These are phyloP conservation scores for Suillus luteus DNA, from an alignment of 768 basidiomycete species.

Conservation along the genomic window DNA sequence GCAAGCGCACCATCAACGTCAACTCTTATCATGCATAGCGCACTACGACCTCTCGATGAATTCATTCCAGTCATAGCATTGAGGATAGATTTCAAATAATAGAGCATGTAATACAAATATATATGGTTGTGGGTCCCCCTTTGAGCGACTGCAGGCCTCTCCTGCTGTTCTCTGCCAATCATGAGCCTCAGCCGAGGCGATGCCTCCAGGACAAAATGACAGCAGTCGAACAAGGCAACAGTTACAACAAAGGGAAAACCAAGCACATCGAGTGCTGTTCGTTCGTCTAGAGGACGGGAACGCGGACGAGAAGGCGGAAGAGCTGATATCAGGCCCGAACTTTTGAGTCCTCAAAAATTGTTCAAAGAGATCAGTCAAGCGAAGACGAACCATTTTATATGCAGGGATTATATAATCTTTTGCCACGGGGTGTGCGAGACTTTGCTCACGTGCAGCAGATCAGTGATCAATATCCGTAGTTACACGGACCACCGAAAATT, in stretches of 20 bases:
- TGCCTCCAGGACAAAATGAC: constrained; percentile 55
- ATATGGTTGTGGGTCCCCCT: constrained; percentile 28
- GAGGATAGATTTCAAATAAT: neutral
- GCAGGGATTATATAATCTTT: neutral
- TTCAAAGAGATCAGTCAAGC: constrained; percentile 41
- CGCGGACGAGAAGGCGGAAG: constrained; percentile 90
- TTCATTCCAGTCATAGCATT: neutral
- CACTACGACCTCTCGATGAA: neutral
- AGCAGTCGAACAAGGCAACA: constrained; percentile 44
- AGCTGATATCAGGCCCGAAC: constrained; percentile 86
- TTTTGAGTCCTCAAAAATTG: constrained; percentile 84
- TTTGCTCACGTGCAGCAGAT: neutral
- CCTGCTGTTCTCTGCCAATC: constrained; percentile 44
- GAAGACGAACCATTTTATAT: neutral
- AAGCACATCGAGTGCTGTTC: constrained; percentile 38
- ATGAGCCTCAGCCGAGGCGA: constrained; percentile 76
- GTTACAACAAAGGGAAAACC: constrained; percentile 36
- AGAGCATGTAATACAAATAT: neutral
- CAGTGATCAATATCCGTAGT: too few relatives aligned
- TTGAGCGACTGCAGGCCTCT: constrained; percentile 35
- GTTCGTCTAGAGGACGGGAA: constrained; percentile 85
- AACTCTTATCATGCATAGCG: neutral
- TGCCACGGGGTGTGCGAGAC: neutral
- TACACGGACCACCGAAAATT: neutral
- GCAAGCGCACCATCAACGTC: neutral